Evolutionary conservation across 2,329 filamentous ascomycete species (phyloP).

Genomic region (Aureobasidium musti): DNA sequence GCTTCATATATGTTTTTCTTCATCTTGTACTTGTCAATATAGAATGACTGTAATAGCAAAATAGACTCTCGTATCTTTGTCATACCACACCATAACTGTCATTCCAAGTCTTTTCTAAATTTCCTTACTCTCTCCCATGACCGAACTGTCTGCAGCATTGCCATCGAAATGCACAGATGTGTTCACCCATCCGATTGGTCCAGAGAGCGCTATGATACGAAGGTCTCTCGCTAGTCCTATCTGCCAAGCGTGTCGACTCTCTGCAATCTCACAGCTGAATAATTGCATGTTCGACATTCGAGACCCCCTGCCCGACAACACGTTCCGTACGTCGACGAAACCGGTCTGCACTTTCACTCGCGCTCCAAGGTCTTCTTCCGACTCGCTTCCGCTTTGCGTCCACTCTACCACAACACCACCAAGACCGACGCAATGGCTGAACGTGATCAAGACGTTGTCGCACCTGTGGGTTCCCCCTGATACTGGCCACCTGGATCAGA

Average conservation of each 20-base stretch:
- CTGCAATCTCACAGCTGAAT: not conserved
- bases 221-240: too few species aligned
- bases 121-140: not conserved
- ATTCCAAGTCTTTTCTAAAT: too few species aligned
- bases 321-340: not conserved
- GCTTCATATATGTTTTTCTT: not conserved
- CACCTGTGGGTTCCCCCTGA: not conserved
- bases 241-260: not conserved
- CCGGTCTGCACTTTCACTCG: not conserved
- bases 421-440: not conserved
- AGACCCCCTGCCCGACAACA: not conserved
- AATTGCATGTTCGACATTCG: not conserved
- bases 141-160: not conserved
- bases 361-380: not conserved
- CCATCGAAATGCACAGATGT: not conserved
- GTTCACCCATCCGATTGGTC: too few species aligned
- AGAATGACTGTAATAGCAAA: not conserved
- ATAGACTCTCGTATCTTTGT: not conserved
- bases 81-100: too few species aligned
- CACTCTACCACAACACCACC: not conserved
- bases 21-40: not conserved
- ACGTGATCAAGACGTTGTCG: not conserved
- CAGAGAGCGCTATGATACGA: not conserved
- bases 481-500: not conserved
- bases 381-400: not conserved